Evolutionary conservation across 441 rosid genomes (phyloP).

Genomic region (Manihot esculenta): DNA sequence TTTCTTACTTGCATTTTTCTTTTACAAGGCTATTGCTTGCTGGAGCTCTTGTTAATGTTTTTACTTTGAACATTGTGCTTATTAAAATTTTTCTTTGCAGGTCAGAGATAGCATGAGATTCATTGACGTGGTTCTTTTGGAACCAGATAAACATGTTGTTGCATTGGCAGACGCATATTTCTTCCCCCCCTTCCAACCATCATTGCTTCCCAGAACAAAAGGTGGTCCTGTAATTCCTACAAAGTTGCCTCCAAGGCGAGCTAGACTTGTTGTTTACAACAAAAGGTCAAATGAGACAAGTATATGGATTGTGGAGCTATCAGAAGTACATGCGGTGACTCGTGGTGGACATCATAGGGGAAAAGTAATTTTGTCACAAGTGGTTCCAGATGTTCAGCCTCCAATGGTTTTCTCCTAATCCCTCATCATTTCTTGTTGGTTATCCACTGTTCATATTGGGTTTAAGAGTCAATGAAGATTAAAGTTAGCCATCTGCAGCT

Average conservation of each 20-base stretch:
- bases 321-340: slow-evolving; percentile 85
- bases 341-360: slow-evolving; percentile 94
- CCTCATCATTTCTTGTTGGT: background rate
- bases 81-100: slow-evolving; percentile 36
- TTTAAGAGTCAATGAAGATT: background rate
- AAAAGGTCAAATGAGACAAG: slow-evolving; percentile 78
- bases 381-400: slow-evolving; percentile 81
- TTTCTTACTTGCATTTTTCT: background rate
- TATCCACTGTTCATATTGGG: background rate
- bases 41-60: background rate
- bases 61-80: slow-evolving; percentile 1
- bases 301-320: slow-evolving; percentile 71
- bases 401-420: slow-evolving; percentile 59
- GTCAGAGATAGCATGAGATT: slow-evolving; percentile 89
- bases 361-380: slow-evolving; percentile 64
- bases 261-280: slow-evolving; percentile 74
- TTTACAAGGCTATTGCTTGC: background rate
- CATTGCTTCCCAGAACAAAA: slow-evolving; percentile 68
- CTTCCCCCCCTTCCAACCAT: slow-evolving; percentile 89
- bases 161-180: slow-evolving; percentile 88
- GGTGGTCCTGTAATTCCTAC: slow-evolving; percentile 77
- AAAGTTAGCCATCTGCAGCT: background rate
- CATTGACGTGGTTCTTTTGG: slow-evolving; percentile 67
- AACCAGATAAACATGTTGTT: slow-evolving; percentile 75
- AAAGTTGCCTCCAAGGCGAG: slow-evolving; percentile 80